Evolutionary conservation across 768 basidiomycete species (phyloP).

Genomic region (Multifurca ochricompacta): DNA sequence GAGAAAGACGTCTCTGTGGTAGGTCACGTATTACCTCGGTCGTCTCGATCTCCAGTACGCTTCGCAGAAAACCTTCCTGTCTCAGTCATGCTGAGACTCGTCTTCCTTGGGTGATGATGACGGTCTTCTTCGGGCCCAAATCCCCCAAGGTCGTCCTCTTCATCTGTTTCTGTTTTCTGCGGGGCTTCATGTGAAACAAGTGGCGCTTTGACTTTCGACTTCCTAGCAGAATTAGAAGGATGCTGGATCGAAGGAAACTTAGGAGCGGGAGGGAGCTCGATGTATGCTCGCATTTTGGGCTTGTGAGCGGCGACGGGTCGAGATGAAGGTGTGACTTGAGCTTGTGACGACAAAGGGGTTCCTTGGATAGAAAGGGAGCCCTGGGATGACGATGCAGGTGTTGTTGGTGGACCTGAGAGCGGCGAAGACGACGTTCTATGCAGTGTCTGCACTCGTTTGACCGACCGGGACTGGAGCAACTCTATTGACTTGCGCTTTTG

Average conservation of each 20-base stretch:
- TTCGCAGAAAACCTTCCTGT: conserved; percentile 43
- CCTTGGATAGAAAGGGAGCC: conserved; percentile 7
- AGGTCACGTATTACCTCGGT: conserved; percentile 42
- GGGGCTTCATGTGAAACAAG: conserved; percentile 13
- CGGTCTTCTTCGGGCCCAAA: conserved; percentile 34
- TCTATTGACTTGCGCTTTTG: conserved; percentile 63
- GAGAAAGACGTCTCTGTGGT: neutral
- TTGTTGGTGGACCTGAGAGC: conserved; percentile 8
- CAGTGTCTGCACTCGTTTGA: conserved; percentile 46
- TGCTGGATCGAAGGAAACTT: conserved; percentile 19
- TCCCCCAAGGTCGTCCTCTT: conserved; percentile 21
- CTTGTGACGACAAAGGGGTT: neutral
- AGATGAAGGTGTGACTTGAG: neutral
- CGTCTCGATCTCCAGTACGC: conserved; percentile 68
- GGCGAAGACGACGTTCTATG: conserved; percentile 20
- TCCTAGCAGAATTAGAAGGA: conserved; percentile 18
- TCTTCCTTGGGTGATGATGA: conserved; percentile 33
- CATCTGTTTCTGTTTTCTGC: conserved; percentile 8
- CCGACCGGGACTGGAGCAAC: conserved; percentile 50
- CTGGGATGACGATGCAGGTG: conserved; percentile 18
- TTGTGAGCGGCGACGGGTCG: conserved; percentile 16
- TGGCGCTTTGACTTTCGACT: neutral
- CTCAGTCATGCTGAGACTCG: conserved; percentile 25
- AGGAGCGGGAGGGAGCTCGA: conserved; percentile 26
- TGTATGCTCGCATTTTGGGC: conserved; percentile 24